Evolutionary conservation across 768 basidiomycete genomes (phyloP), one percentile per base, ranked within the genome.

Genomic region (Boletus barrowsii): DNA sequence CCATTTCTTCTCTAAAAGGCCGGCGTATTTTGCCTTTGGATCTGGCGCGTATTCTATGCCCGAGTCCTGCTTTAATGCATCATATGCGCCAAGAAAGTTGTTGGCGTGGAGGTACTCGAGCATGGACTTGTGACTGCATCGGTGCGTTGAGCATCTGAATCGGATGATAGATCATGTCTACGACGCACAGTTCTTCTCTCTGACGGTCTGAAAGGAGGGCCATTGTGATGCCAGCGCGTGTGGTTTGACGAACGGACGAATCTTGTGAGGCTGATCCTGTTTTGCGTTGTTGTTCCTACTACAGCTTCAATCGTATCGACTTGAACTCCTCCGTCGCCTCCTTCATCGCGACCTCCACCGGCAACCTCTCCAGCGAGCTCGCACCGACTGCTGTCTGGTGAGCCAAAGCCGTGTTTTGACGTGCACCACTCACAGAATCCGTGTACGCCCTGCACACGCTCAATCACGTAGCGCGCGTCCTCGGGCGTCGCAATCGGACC

Each of bases 1-100:
- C 95, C 95, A 98, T 72, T 98, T 98, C 86, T 96, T 96, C 77
- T 93, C 95, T 56, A 98, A 74, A 53, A 98, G 74, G 1, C 93
- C 94, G 2, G 86, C 84, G 64, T 86, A 88, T 69, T 90, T 88
- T 47, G 91, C 84, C 68, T 90, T 93, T 22, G 91, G 84, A 76
- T 96, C 93, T 15, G 89, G 90, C 4, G 79, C 77, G 68, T 88
- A 90, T 55, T 86, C 83, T 26, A 79, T 66, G 52, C 79, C 76
- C 32, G 78, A 71, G 55, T 84, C 81, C 40, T 74, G 67, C 65
- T 80, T 83, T 57, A 83, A 70, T 22, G 83, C 81, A 59, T 83
- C 79, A 64, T 79, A 88, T 22, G 87, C 83, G 57, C 79, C 76
- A 39, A 66, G 77, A 64, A 85, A 86, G 68, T 83, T 83, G 65